A percentile compares a stretch with the other conserved stretches of the same genome.
phyloP scores from a whole-genome alignment of 441 rosid species.

The Pelargonium australe region DNA sequence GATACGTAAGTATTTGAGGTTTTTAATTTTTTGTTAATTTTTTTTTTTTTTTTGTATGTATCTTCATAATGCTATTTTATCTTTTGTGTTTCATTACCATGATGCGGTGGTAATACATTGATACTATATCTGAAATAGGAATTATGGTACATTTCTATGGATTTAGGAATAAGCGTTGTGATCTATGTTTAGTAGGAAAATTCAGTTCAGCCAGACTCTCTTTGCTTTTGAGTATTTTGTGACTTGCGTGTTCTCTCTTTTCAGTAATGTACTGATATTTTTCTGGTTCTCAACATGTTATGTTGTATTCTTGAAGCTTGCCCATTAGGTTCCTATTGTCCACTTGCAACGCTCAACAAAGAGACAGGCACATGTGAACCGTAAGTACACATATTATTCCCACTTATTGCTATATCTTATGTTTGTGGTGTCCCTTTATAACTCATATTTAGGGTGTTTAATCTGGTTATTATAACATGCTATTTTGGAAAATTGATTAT shows the following conservation, averaged over 20 bases:
- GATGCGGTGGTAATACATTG: not conserved
- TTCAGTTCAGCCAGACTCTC: not conserved
- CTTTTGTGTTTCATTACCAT: not conserved
- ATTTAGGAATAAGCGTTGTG: not conserved
- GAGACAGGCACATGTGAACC: constrained; percentile 57
- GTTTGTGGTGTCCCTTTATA: too few relatives aligned
- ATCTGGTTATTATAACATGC: constrained; percentile 6
- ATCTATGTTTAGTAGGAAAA: not conserved
- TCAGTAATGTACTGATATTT: not conserved
- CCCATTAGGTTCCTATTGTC: constrained; percentile 59
- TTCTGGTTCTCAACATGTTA: constrained; percentile 13
- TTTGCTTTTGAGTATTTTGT: not conserved
- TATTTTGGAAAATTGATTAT: not conserved
- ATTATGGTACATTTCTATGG: constrained; percentile 9
- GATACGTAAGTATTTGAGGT: constrained; percentile 61
- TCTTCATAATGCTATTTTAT: constrained; percentile 1
- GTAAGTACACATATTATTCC: constrained; percentile 34
- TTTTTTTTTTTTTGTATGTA: not conserved
- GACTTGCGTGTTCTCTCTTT: not conserved
- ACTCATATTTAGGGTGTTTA: not conserved
- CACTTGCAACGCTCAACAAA: constrained; percentile 50
- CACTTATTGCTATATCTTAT: too few relatives aligned
- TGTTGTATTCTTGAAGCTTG: constrained; percentile 41
- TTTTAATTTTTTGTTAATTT: not conserved
- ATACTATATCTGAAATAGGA: not conserved